Base-by-base conservation (phyloP, 2,329 filamentous ascomycete genomes). In the Penicillium sclerotiorum region DNA sequence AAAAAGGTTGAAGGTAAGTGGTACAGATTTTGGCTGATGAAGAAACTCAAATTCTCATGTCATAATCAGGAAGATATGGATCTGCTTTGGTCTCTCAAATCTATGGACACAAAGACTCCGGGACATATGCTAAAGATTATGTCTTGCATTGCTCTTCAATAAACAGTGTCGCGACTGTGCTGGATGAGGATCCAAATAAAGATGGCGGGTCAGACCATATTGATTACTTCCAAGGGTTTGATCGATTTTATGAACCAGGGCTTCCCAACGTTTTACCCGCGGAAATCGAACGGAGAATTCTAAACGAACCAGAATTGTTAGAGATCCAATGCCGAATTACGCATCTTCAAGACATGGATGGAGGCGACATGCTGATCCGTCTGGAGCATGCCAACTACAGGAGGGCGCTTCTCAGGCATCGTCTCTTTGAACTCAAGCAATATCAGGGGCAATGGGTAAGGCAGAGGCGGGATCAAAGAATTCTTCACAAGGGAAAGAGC, bases 21-120 rank as follows among this genome's bases (percentile, higher is more conserved):
- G 38, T 15, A 18, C 6, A 13, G 8, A 12, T 12, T 13, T 7
- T 3, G 7, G 5, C n/a, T 28, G 5, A 23, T 17, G 5, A n/a
- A 39, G 23, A n/a, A 33, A 41, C 17, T 18, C 15, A 32, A 8
- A 32, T 45, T 45, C 45, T n/a, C n/a, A n/a, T n/a, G n/a, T n/a
- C n/a, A n/a, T n/a, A n/a, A n/a, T 12, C 42, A 61, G 57, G 44
- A 41, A 58, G 50, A 27, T 44, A 61, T 54, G 36, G 51, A 17
- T 61, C 58, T 44, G 51, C 53, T 35, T 37, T 45, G 13, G 55
- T 61, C 49, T 61, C 57, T 23, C 37, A 59, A 30, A 61, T 61
- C n/a, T 60, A 58, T 21, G 22, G 45, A 39, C 37, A 61, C 22
- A 50, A 50, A 52, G 46, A 39, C 37, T 22, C 47, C 8, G 37